Percentiles rank a stretch among this genome's conserved stretches.
phyloP scores from a whole-genome alignment of 1,139 yeast species.

The Saccharomycopsis crataegensis region DNA sequence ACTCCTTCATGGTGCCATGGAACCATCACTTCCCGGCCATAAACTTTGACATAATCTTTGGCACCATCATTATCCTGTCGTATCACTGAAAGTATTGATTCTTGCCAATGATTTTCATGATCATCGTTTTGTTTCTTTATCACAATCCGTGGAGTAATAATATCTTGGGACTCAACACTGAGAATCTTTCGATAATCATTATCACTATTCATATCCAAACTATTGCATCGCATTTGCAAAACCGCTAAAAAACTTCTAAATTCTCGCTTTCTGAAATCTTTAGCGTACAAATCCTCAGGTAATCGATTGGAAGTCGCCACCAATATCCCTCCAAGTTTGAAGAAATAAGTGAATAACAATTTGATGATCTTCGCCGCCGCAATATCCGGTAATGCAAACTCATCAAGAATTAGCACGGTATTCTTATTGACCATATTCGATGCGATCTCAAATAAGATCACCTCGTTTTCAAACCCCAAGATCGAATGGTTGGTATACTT shows the following conservation, averaged over 20 bases:
- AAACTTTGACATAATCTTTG: slow-evolving; percentile 39
- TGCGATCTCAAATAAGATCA: slow-evolving; percentile 59
- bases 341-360: slow-evolving; percentile 57
- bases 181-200: slow-evolving; percentile 49
- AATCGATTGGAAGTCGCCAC: slow-evolving; percentile 67
- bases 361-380: slow-evolving; percentile 66
- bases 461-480: slow-evolving; percentile 51
- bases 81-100: slow-evolving; percentile 23
- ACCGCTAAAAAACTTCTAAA: slow-evolving; percentile 52
- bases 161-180: slow-evolving; percentile 25
- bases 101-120: slow-evolving; percentile 34
- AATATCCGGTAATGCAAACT: slow-evolving; percentile 67
- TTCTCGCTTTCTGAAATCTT: slow-evolving; percentile 51
- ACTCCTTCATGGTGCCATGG: slow-evolving; percentile 39
- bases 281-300: slow-evolving; percentile 64
- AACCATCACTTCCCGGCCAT: slow-evolving; percentile 44
- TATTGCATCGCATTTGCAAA: slow-evolving; percentile 52
- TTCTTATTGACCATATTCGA: slow-evolving; percentile 52
- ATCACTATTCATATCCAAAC: slow-evolving; percentile 53
- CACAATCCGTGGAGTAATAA: slow-evolving; percentile 29
- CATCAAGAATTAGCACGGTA: slow-evolving; percentile 60
- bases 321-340: slow-evolving; percentile 65
- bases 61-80: slow-evolving; percentile 24
- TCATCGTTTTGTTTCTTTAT: slow-evolving; percentile 23
- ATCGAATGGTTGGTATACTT: slow-evolving; percentile 30